Evolutionary conservation across 78 protist species (phyloP), one percentile per base, ranked within the genome.

Genomic region (Paratrimastix pyriformis): DNA sequence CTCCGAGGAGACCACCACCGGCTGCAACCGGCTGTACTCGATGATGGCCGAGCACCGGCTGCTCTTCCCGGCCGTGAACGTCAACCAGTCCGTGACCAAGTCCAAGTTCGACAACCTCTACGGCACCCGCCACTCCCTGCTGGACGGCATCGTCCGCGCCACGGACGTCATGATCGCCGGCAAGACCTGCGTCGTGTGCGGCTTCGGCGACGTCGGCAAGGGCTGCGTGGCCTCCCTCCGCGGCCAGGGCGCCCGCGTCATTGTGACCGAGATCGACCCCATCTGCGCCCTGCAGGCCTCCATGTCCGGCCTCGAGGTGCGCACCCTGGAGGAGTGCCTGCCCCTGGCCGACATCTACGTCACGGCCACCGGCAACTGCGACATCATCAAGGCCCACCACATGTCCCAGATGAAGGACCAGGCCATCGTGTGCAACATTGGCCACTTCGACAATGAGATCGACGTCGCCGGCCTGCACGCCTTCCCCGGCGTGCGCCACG

Each of bases 1-100:
- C 52, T 90, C 97, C 24, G 99, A 97, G 90, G 99, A 97, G 86
- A 97, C 99, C 84, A 97, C 99, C 79, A 97, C 99, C 35, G 99
- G 99, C 75, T 99, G 96, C 69, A 93, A 93, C 93, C 84, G 93
- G 81, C 88, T 97, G 70, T 64, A 91, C 80, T 71, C 83, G 78
- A 88, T 93, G 98, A 77, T 71, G 68, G 72, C 86, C 66, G 80
- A 35, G 21, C 92, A 90, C 55, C 57, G 72, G 72, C 90, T 96
- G n/a, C 82, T 86, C 79, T 74, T 95, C 86, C 97, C 99, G 50
- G 94, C 98, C 77, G 91, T 97, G 91, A 93, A 97, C 88, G 99
- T 97, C 75, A 97, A 97, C 94, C 96, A 97, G 84, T 88, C 92
- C 40, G 97, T 92, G 69, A 97, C 99, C 82, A 96, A 96, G 89